Evolutionary conservation across 371 early-diverging fungal genomes (phyloP).

Genomic region (Rhizomucor miehei): DNA sequence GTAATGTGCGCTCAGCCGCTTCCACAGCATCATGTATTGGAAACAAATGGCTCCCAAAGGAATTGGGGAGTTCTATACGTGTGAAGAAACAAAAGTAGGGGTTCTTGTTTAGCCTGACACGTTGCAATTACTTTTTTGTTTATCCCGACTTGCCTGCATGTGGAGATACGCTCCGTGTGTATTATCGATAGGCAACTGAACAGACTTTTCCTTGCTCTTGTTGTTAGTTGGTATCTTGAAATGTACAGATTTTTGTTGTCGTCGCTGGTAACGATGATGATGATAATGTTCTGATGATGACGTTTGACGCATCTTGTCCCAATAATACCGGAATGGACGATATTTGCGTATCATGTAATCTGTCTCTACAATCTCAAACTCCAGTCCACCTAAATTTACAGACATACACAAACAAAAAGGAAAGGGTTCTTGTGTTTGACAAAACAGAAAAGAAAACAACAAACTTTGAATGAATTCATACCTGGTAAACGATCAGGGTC

Average conservation of each 20-base stretch:
- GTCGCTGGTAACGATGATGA: not conserved
- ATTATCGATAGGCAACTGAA: not conserved
- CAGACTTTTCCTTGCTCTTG: not conserved
- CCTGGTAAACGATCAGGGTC: constrained; percentile 89
- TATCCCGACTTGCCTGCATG: constrained; percentile 26
- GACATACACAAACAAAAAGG: not conserved
- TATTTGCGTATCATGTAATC: constrained; percentile 29
- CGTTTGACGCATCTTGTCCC: not conserved
- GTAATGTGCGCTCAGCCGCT: constrained; percentile 57
- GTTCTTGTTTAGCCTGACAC: not conserved
- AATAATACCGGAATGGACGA: constrained; percentile 14
- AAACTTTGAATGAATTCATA: constrained; percentile 18
- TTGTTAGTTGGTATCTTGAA: not conserved
- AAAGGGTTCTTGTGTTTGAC: not conserved
- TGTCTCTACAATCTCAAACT: constrained; percentile 42
- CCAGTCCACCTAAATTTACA: constrained; percentile 51
- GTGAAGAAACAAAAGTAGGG: too few species aligned
- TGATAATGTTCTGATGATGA: not conserved
- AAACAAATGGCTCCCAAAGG: constrained; percentile 60
- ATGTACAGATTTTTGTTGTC: not conserved
- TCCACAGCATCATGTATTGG: constrained; percentile 62
- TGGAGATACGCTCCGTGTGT: not conserved
- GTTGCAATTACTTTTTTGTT: not conserved
- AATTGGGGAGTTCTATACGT: constrained; percentile 51
- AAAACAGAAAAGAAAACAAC: too few species aligned